Conservation (phyloP, 139 green algal species). For the Tetradesmus lagerheimii region DNA sequence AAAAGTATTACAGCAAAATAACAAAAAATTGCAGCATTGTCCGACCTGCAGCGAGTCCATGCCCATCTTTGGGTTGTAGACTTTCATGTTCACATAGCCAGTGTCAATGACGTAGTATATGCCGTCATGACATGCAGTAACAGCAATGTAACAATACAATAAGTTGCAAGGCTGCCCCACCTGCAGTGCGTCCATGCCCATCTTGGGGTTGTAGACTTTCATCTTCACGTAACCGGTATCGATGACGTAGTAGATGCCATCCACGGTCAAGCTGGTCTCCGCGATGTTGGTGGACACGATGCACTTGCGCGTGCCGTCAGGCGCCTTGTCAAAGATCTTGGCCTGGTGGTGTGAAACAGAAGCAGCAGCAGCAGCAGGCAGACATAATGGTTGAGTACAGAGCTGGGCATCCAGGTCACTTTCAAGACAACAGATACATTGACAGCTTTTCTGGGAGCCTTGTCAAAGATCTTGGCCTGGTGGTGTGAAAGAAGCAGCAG, state of each 20-base stretch:
- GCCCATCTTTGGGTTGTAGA: slow-evolving; percentile 99
- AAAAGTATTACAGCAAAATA: background rate
- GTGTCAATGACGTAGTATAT: slow-evolving; percentile 95
- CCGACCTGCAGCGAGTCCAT: slow-evolving; percentile 94
- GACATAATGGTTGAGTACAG: too few relatives aligned
- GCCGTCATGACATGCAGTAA: slow-evolving; percentile 70
- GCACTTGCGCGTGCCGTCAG: slow-evolving; percentile 90
- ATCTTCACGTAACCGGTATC: slow-evolving; percentile 96
- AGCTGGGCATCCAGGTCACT: too few relatives aligned
- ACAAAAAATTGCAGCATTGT: background rate
- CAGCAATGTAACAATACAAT: too few relatives aligned
- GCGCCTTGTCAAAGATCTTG: slow-evolving; percentile 97
- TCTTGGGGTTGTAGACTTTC: slow-evolving; percentile 98
- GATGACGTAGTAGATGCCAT: slow-evolving; percentile 95
- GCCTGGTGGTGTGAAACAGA: slow-evolving; percentile 77
- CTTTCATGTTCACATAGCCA: slow-evolving; percentile 95
- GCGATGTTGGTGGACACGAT: slow-evolving; percentile 97
- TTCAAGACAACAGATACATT: too few relatives aligned
- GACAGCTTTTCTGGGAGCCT: slow-evolving; percentile 87
- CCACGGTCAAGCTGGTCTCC: slow-evolving; percentile 97
- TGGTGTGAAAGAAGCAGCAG: background rate
- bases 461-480: slow-evolving; percentile 98
- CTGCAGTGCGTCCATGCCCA: slow-evolving; percentile 98
- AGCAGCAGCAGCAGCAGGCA: background rate
- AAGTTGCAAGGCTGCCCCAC: slow-evolving; percentile 45